Evolutionary conservation across 768 basidiomycete species (phyloP), one percentile per base, ranked within the genome.

Genomic region (Austroboletus eburneus): DNA sequence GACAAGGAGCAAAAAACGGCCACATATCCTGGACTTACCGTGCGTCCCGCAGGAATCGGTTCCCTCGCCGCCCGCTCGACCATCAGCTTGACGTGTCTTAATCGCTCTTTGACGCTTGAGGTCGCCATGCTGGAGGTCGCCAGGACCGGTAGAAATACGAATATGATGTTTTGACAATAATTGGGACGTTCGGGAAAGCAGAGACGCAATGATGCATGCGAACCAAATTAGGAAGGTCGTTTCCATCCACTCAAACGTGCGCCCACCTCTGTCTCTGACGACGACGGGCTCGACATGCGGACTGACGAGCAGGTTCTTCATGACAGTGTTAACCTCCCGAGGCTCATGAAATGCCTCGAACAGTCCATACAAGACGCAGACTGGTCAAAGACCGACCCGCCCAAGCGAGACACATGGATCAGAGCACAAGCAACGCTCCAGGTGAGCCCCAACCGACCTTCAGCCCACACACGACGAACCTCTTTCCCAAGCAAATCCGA

Each of bases 311-410:
- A 66, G 47, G 47, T 49, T 16, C 48, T 56, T 30, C 86, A 85
- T 48, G 83, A 89, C 67, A 75, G 78, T 53, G 77, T 89, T 12
- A 89, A 89, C 63, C 69, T 89, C 9, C 65, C 67, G 9, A 74
- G 83, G 40, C 72, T 89, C 7, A 63, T 88, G 5, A 71, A 74
- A 36, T 63, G 80, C 45, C 73, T 90, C 0, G 83, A 88, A 47
- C 78, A 76, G 55, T 71, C 75, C 9, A 64, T 77, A 0, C 65
- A 64, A 18, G 60, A 65, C 12, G 63, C 58, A 52, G 46, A 71
- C 43, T 67, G 72, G 72, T 59, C 53, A 9, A 57, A 62, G 43
- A 56, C 58, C n/a, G 48, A 42, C 40, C 42, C 56, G 1, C 50
- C 57, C 7, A 57, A 47, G 39, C 59, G 59, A 30, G 57, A 64